phyloP scores from a whole-genome alignment of 805 yeast species.

The Barnettozyma salicaria region DNA sequence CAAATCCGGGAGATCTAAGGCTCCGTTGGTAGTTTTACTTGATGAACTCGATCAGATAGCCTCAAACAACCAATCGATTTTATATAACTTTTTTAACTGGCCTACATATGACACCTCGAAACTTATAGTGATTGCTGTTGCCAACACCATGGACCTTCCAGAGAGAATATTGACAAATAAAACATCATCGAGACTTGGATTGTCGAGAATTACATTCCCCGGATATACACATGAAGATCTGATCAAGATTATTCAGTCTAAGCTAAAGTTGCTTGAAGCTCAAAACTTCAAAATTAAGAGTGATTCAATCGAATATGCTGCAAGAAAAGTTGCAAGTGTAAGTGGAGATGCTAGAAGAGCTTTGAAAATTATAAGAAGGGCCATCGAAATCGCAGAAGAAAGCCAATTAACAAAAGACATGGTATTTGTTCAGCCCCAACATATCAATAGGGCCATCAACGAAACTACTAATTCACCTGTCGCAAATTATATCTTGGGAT shows the following conservation, averaged over 20 bases:
- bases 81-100: slow-evolving; percentile 98
- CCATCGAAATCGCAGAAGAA: slow-evolving; percentile 67
- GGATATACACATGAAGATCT: slow-evolving; percentile 83
- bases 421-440: slow-evolving; percentile 60
- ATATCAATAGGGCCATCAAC: slow-evolving; percentile 71
- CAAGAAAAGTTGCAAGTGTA: slow-evolving; percentile 91
- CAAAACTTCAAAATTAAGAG: slow-evolving; percentile 36
- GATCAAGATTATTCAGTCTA: slow-evolving; percentile 62
- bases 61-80: slow-evolving; percentile 71
- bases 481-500: slow-evolving; percentile 46
- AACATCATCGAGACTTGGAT: slow-evolving; percentile 85
- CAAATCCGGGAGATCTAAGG: slow-evolving; percentile 26
- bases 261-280: slow-evolving; percentile 47
- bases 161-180: slow-evolving; percentile 84
- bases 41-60: slow-evolving; percentile 95
- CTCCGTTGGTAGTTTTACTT: slow-evolving; percentile 60
- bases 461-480: slow-evolving; percentile 76
- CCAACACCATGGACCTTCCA: slow-evolving; percentile 96
- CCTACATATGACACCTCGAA: slow-evolving; percentile 78
- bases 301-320: slow-evolving; percentile 87
- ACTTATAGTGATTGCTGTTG: slow-evolving; percentile 84
- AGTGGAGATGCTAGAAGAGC: slow-evolving; percentile 98
- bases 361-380: slow-evolving; percentile 77
- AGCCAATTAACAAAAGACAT: slow-evolving; percentile 17
- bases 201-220: slow-evolving; percentile 78